A percentile compares a stretch with the other conserved stretches of the same genome.
Evolutionary conservation across 164 flowering plant species (phyloP).

Genomic region (Aristolochia fimbriata): DNA sequence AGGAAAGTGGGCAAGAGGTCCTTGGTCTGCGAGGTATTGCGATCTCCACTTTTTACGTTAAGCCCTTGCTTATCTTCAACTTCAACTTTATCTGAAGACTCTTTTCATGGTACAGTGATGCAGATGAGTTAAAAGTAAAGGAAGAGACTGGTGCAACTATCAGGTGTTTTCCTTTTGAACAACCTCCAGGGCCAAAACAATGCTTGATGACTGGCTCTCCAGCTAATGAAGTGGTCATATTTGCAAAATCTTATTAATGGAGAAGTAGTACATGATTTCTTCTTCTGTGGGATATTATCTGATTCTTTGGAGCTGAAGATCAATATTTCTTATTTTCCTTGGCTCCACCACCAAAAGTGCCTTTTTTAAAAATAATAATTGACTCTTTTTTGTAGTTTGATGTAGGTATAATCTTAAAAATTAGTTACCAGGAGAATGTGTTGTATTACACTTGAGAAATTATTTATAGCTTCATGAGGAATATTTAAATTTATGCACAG

Average conservation of each 20-base stretch:
- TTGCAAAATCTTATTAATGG: conserved; percentile 61
- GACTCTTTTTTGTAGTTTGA: too few relatives aligned
- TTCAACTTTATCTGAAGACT: neutral
- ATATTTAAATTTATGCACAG: too few relatives aligned
- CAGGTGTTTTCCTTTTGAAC: conserved; percentile 89
- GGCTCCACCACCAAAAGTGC: too few relatives aligned
- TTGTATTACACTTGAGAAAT: too few relatives aligned
- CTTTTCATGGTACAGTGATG: conserved; percentile 33
- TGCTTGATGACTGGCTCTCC: conserved; percentile 83
- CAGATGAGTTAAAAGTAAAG: conserved; percentile 72
- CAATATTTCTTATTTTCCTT: too few relatives aligned
- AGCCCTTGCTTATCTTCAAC: neutral
- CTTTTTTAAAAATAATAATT: too few relatives aligned
- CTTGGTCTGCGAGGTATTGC: conserved; percentile 89
- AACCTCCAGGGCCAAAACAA: conserved; percentile 49
- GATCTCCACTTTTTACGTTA: neutral
- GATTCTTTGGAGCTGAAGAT: too few relatives aligned
- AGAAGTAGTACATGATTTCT: too few relatives aligned
- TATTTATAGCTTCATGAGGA: too few relatives aligned
- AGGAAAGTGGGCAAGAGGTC: conserved; percentile 98
- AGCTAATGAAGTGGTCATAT: conserved; percentile 77
- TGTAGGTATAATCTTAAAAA: too few relatives aligned
- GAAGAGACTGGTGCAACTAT: conserved; percentile 94
- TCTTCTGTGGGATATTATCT: too few relatives aligned
- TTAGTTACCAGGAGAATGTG: too few relatives aligned